Evolutionary conservation across 164 flowering plant genomes (phyloP).

Genomic region (Macadamia tetraphylla): DNA sequence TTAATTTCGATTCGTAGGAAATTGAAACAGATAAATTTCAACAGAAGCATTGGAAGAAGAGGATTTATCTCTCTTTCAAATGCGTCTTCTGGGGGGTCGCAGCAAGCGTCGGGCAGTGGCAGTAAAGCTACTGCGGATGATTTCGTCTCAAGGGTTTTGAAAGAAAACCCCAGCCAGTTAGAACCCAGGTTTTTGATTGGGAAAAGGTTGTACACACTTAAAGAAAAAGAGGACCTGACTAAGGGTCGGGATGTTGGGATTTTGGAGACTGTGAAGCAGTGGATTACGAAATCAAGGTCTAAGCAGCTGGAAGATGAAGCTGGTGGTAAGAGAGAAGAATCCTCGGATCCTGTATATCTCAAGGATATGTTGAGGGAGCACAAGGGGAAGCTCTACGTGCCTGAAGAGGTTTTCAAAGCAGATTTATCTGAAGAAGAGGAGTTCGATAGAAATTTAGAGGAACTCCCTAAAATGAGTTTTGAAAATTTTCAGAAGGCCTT

Average conservation of each 20-base stretch:
- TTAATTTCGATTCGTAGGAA: slow-evolving; percentile 8
- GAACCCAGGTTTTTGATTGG: slow-evolving; percentile 70
- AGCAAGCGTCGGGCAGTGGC: slow-evolving; percentile 8
- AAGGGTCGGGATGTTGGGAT: slow-evolving; percentile 20
- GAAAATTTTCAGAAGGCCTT: slow-evolving; percentile 61
- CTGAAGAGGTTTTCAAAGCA: slow-evolving; percentile 65
- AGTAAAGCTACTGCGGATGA: slow-evolving; percentile 39
- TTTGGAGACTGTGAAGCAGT: slow-evolving; percentile 25
- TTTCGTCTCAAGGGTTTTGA: slow-evolving; percentile 78
- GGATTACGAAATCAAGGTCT: slow-evolving; percentile 26
- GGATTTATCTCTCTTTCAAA: background rate
- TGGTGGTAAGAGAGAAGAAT: slow-evolving; percentile 14
- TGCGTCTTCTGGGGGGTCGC: slow-evolving; percentile 3
- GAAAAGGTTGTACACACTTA: slow-evolving; percentile 51
- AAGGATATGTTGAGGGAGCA: slow-evolving; percentile 78
- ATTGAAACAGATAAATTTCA: slow-evolving; percentile 1
- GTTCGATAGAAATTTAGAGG: slow-evolving; percentile 53
- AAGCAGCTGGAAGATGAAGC: slow-evolving; percentile 16
- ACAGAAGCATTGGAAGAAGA: background rate
- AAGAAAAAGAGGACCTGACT: slow-evolving; percentile 50
- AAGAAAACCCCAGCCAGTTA: slow-evolving; percentile 84
- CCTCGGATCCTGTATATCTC: slow-evolving; percentile 45
- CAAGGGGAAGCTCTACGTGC: slow-evolving; percentile 86
- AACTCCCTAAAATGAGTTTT: slow-evolving; percentile 64
- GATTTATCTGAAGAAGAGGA: slow-evolving; percentile 77